phyloP scores from a whole-genome alignment of 2,329 filamentous ascomycete genomes.

The Neofusicoccum parvum region DNA sequence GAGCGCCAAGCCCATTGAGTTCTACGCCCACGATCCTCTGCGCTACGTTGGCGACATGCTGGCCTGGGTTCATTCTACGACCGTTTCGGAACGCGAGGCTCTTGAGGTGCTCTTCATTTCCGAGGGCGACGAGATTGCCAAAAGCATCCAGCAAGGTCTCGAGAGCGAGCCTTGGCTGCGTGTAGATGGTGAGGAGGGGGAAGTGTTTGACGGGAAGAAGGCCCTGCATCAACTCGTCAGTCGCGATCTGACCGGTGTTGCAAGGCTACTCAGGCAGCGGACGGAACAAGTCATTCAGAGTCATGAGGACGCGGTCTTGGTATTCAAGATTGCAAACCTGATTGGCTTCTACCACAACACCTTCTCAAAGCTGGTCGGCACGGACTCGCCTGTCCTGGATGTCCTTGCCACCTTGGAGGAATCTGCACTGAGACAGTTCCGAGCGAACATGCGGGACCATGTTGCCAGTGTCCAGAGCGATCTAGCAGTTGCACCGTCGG shows the following conservation, averaged over 20 bases:
- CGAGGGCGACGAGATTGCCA: slow-evolving; percentile 85
- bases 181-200: slow-evolving; percentile 42
- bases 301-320: slow-evolving; percentile 84
- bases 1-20: slow-evolving; percentile 82
- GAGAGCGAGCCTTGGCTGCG: slow-evolving; percentile 84
- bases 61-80: slow-evolving; percentile 92
- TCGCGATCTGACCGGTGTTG: slow-evolving; percentile 78
- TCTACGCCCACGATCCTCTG: slow-evolving; percentile 87
- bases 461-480: slow-evolving; percentile 74
- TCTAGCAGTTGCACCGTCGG: slow-evolving; percentile 67
- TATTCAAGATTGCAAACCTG: slow-evolving; percentile 88
- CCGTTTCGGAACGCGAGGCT: slow-evolving; percentile 91
- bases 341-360: slow-evolving; percentile 86
- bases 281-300: slow-evolving; percentile 90
- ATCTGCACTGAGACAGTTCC: slow-evolving; percentile 81
- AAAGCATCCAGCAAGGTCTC: slow-evolving; percentile 75
- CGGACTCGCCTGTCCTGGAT: slow-evolving; percentile 68
- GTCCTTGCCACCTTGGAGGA: slow-evolving; percentile 69
- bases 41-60: slow-evolving; percentile 97
- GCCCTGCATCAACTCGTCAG: slow-evolving; percentile 86
- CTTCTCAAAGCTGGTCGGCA: slow-evolving; percentile 76
- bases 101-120: slow-evolving; percentile 89
- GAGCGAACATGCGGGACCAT: slow-evolving; percentile 77
- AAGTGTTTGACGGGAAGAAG: slow-evolving; percentile 75
- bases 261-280: slow-evolving; percentile 81